Base-by-base conservation (phyloP, 257 asterid species). In the Fraxinus excelsior region DNA sequence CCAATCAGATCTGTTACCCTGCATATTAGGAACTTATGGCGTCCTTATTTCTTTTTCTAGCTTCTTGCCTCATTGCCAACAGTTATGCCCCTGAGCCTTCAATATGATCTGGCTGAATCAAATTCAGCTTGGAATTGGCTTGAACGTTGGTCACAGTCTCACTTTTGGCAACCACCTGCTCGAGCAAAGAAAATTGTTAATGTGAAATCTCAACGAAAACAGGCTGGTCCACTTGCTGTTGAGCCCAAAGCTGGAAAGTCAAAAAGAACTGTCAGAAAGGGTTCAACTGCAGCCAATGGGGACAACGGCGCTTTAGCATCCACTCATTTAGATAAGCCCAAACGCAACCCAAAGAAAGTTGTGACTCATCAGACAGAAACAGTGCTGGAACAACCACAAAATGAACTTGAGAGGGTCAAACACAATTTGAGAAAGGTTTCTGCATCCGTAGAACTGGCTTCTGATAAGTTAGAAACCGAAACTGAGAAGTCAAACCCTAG, bases 91-190 rank as follows among this genome's bases (percentile, higher is more conserved):
- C 83, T 89, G 32, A 69, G 67, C 74, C 82, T 91, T 72, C 89
- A 86, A 34, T 87, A 79, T 82, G 81, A 74, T 74, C 80, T 80
- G 25, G 87, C 68, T 67, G 92, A 91, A 32, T 86, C 87, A 76
- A 89, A 89, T 78, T 84, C 91, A 71, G 82, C 89, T 51, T 80
- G 89, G 88, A 51, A 74, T 72, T 91, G 96, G 96, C 83, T 91
- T 53, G 76, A 73, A 68, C 87, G 96, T 18, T 91, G 96, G 96
- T 84, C 94, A 44, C 38, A 49, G 38, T 83, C 85, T 64, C 85
- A 79, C 70, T 73, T 83, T 77, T 86, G 92, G 90, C 80, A 64
- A 46, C 79, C 83, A 46, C 58, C 49, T 56, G 49, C 81, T 42
- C 72, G 74, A 80, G 78, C 31, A 16, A 83, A 82, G 64, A 70